Base-by-base conservation (phyloP, 139 green algal species). In the Tetradesmus lagerheimii region DNA sequence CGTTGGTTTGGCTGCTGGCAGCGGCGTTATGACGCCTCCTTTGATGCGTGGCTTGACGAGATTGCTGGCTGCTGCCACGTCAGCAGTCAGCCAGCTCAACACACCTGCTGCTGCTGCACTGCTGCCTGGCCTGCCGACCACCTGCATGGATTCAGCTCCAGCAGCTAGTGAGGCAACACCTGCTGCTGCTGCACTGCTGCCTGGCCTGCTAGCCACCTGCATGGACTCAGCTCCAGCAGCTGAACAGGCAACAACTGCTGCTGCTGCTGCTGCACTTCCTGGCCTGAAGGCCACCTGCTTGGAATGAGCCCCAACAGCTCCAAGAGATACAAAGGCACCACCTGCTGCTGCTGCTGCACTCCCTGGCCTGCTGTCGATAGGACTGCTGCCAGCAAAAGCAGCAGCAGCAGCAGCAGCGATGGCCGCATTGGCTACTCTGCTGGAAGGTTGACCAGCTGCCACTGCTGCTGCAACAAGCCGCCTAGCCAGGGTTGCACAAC, bases 161-260 rank as follows among this genome's bases (percentile, higher is more conserved):
- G n/a, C n/a, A n/a, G n/a, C n/a, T n/a, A n/a, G n/a, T n/a, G n/a
- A n/a, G n/a, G n/a, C 76, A 27, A 6, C 34, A 34, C n/a, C 77
- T 83, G 77, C 77, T 83, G 77, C 77, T 85, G 79, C 79, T 71
- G 43, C 79, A 62, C 47, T 85, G 79, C 77, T 62, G 47, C 47
- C 47, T 62, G 47, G 47, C 47, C 47, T 57, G 25, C 79, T 39
- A 43, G 18, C 62, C 77, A 83, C 37, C 38, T 31, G 47, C 47
- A 37, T 41, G 64, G 34, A 20, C 31, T 14, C 4, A 43, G 35
- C 77, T 64, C 38, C 38, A 83, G 2, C 77, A 39, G 75, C 34
- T 16, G 38, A 29, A 6, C 39, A 39, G 27, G 12, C 6, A 41
- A 80, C 76, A 50, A n/a, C n/a, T n/a, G 38, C 47, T 75, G 80